Conservation (phyloP, 352 stramenopile species). For the Bremia lactucae region DNA sequence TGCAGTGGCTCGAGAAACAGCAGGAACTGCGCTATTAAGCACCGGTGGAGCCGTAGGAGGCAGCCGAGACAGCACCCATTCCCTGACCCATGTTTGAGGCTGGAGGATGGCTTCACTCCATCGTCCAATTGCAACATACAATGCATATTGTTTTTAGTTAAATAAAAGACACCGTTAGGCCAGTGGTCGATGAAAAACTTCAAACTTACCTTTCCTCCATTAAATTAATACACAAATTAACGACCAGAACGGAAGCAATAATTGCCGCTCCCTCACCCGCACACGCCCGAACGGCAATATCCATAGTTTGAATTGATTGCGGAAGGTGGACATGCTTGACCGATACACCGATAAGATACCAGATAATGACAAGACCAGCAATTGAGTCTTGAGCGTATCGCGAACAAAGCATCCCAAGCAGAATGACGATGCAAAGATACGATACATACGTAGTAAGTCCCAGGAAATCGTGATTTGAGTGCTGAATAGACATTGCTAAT, state of each 20-base stretch:
- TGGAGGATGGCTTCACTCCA: constrained; percentile 37
- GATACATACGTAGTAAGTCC: constrained; percentile 50
- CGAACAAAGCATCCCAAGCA: constrained; percentile 48
- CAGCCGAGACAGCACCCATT: constrained; percentile 26
- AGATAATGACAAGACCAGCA: constrained; percentile 48
- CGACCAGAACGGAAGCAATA: constrained; percentile 38
- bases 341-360: constrained; percentile 60
- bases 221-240: constrained; percentile 40
- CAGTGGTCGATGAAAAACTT: too few relatives aligned
- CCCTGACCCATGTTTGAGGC: constrained; percentile 24
- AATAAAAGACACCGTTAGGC: too few relatives aligned
- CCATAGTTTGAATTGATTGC: constrained; percentile 27
- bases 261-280: constrained; percentile 49
- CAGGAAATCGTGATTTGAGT: constrained; percentile 37
- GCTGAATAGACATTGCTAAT: constrained; percentile 57
- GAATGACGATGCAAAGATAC: constrained; percentile 44
- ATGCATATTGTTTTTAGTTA: constrained; percentile 1
- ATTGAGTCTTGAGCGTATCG: constrained; percentile 53
- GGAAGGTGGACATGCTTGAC: constrained; percentile 42
- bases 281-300: constrained; percentile 51
- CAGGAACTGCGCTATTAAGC: constrained; percentile 26
- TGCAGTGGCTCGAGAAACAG: constrained; percentile 22
- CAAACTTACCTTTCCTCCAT: constrained; percentile 50
- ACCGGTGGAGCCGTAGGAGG: constrained; percentile 24
- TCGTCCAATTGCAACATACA: constrained; percentile 1